Conservation (phyloP, 2,329 filamentous ascomycete species). For the Cladosporium austrohemisphaericum region DNA sequence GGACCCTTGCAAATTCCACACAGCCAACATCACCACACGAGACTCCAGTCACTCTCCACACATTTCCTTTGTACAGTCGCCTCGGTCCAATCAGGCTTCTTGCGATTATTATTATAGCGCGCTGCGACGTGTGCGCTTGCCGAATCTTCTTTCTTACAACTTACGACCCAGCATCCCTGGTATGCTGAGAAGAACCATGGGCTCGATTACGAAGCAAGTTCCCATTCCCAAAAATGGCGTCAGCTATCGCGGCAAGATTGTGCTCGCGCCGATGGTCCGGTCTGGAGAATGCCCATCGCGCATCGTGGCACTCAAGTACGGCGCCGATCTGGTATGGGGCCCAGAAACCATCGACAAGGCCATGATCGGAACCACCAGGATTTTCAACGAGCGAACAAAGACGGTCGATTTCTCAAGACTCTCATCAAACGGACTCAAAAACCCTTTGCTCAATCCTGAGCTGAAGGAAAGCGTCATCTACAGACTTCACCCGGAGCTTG, state of each 20-base stretch:
- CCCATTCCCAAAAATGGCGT: constrained; percentile 84
- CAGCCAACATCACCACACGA: no score
- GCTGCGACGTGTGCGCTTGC: no score
- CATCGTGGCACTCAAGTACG: constrained; percentile 85
- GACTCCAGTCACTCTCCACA: no score
- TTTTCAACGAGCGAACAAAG: constrained; percentile 68
- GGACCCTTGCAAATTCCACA: no score
- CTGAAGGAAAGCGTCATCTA: constrained; percentile 67
- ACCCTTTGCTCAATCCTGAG: constrained; percentile 52
- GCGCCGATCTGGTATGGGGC: constrained; percentile 95
- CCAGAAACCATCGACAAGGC: constrained; percentile 92
- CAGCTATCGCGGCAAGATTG: constrained; percentile 89
- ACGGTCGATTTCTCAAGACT: constrained; percentile 82
- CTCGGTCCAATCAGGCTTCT: no score
- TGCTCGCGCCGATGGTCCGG: constrained; percentile 85
- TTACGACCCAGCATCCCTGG: neutral
- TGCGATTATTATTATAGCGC: no score
- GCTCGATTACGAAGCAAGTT: constrained; percentile 53
- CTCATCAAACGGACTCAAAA: constrained; percentile 65
- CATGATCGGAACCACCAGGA: constrained; percentile 80
- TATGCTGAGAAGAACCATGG: constrained; percentile 29
- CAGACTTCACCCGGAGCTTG: constrained; percentile 72
- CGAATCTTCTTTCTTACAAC: no score
- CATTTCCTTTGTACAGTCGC: no score
- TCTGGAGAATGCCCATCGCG: constrained; percentile 93